These are phyloP conservation scores for Scheffersomyces stambukii DNA, from an alignment of 1,139 yeast genomes.

Conservation along the genomic window DNA sequence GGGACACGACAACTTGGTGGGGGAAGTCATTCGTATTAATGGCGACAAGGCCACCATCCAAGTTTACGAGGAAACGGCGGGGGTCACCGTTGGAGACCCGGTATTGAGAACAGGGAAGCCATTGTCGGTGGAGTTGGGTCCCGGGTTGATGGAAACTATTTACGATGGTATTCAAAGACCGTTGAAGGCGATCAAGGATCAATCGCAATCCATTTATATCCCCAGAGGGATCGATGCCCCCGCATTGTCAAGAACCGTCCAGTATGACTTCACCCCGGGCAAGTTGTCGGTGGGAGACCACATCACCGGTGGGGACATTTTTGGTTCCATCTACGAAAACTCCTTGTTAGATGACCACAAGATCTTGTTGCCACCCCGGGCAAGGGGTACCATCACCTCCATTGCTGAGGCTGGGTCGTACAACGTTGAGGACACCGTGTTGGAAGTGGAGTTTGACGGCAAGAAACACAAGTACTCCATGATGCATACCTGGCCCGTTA, in stretches of 20 bases:
- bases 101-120: conserved; percentile 98
- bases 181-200: conserved; percentile 81
- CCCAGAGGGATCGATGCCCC: conserved; percentile 99
- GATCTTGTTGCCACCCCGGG: conserved; percentile 94
- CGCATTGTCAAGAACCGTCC: conserved; percentile 73
- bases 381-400: conserved; percentile 92
- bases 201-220: conserved; percentile 86
- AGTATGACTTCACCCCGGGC: conserved; percentile 86
- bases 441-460: conserved; percentile 95
- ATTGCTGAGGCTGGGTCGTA: conserved; percentile 89
- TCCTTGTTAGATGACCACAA: conserved; percentile 89
- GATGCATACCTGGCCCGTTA: conserved; percentile 99
- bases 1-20: conserved; percentile 94
- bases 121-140: conserved; percentile 95
- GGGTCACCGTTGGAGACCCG: conserved; percentile 98
- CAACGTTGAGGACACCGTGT: conserved; percentile 79
- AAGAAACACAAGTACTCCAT: conserved; percentile 74
- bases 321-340: conserved; percentile 91
- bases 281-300: conserved; percentile 88
- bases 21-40: conserved; percentile 95
- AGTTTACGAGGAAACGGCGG: conserved; percentile 98
- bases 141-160: conserved; percentile 98
- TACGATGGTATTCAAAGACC: conserved; percentile 99
- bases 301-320: conserved; percentile 96
- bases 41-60: conserved; percentile 97